A percentile compares a stretch with the other conserved stretches of the same genome.
Evolutionary conservation across 192 early-diverging fungal genomes (phyloP).

Genomic region (Dissophora globulifera): DNA sequence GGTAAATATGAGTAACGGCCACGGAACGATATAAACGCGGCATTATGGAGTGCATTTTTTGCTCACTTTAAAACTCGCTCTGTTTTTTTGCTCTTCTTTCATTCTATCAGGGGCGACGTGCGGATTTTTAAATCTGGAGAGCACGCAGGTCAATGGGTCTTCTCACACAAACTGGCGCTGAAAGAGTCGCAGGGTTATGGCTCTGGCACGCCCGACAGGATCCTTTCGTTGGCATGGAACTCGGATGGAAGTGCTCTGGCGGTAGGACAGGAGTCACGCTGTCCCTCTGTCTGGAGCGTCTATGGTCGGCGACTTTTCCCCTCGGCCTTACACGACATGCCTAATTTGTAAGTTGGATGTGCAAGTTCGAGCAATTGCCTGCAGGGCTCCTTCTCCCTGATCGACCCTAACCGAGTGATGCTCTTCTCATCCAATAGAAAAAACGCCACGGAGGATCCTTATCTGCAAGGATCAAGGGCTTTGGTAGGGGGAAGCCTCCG

Average conservation of each 20-base stretch:
- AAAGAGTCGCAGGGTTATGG: conserved; percentile 44
- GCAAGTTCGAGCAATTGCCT: too few species aligned
- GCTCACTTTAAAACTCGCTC: too few species aligned
- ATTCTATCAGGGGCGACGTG: conserved; percentile 29
- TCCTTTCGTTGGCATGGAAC: conserved; percentile 72
- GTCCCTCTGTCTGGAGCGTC: conserved; percentile 82
- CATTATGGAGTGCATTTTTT: too few species aligned
- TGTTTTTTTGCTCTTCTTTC: conserved; percentile 1
- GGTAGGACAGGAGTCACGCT: conserved; percentile 70
- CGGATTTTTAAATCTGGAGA: conserved; percentile 50
- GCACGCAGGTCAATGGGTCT: conserved; percentile 50
- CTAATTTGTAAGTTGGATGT: conserved; percentile 43
- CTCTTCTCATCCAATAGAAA: conserved; percentile 11
- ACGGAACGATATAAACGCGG: too few species aligned
- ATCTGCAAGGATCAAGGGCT: conserved; percentile 64
- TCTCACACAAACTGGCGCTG: conserved; percentile 41
- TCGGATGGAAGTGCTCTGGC: conserved; percentile 79
- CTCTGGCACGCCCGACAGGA: conserved; percentile 15
- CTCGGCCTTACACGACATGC: conserved; percentile 63
- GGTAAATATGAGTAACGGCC: conserved; percentile 51
- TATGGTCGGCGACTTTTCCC: conserved; percentile 73
- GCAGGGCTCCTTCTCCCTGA: too few species aligned
- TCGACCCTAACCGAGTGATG: too few species aligned
- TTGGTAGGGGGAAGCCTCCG: conserved; percentile 56
- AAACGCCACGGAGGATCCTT: conserved; percentile 65